Percentiles rank a stretch among this genome's conserved stretches.
These are phyloP conservation scores for Tanacetum coccineum DNA, from an alignment of 129 eudicot species.

Conservation along the genomic window DNA sequence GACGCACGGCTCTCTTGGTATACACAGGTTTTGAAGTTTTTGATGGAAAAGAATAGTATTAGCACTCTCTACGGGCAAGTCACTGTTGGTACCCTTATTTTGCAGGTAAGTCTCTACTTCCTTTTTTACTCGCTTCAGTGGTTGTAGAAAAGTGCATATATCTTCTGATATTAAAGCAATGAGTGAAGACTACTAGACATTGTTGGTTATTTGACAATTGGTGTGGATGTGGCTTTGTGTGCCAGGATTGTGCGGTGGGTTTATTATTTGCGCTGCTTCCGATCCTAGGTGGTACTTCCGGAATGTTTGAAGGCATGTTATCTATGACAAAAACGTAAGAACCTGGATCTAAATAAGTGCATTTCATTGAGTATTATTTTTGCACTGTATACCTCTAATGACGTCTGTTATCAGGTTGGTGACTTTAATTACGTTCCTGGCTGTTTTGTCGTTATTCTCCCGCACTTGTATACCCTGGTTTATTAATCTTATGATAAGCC, in stretches of 20 bases:
- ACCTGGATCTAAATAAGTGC: neutral
- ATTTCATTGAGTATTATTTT: no score
- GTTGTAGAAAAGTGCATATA: neutral
- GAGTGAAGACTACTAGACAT: neutral
- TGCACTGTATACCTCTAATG: no score
- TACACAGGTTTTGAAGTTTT: constrained; percentile 62
- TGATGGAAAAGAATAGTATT: no score
- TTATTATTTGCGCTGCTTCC: constrained; percentile 81
- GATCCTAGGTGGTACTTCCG: constrained; percentile 84
- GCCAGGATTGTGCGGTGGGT: constrained; percentile 85
- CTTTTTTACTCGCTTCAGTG: constrained; percentile 6
- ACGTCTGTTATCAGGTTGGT: no score
- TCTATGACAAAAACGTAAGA: constrained; percentile 84
- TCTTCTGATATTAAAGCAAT: neutral
- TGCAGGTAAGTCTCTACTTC: constrained; percentile 50
- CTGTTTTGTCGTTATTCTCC: no score
- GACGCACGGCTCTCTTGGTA: constrained; percentile 7
- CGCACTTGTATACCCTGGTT: no score
- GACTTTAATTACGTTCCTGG: no score
- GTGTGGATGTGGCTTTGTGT: constrained; percentile 23
- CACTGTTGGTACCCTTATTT: constrained; percentile 80
- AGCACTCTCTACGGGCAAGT: no score
- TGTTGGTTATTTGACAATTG: constrained; percentile 5
- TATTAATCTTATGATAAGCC: no score
- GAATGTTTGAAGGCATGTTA: constrained; percentile 69